Percentiles rank a stretch among this genome's conserved stretches.
Conservation (phyloP, 176 grass and related monocot species). For the Tillandsia leiboldiana region DNA sequence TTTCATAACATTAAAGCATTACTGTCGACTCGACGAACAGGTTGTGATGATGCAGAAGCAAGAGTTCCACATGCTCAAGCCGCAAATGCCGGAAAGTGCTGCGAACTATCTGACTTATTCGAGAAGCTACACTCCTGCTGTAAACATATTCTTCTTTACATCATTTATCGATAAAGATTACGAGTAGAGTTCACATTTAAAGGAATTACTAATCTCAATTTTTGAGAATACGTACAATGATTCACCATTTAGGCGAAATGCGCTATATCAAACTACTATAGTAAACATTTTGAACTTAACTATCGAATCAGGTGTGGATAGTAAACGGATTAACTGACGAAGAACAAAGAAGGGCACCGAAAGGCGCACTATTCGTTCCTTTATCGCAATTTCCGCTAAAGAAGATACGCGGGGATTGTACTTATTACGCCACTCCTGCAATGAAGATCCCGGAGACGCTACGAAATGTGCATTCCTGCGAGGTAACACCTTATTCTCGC, state of each 20-base stretch:
- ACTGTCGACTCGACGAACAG: constrained; percentile 23
- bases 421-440: constrained; percentile 19
- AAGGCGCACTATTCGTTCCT: constrained; percentile 18
- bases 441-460: constrained; percentile 22
- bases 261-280: no score
- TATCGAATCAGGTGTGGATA: constrained; percentile 15
- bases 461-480: constrained; percentile 20
- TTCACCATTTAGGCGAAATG: background rate
- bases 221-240: background rate
- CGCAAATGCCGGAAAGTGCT: constrained; percentile 36
- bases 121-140: constrained; percentile 36
- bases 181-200: background rate
- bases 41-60: constrained; percentile 60
- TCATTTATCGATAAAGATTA: background rate
- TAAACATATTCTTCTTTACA: constrained; percentile 16
- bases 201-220: background rate
- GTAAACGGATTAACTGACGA: constrained; percentile 12
- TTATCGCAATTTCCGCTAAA: constrained; percentile 18
- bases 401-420: constrained; percentile 20
- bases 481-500: background rate
- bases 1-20: background rate
- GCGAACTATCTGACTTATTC: constrained; percentile 42
- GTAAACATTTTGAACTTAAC: background rate
- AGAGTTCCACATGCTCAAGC: constrained; percentile 55
- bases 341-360: constrained; percentile 19